Percentiles rank a stretch among this genome's conserved stretches.
Evolutionary conservation across 2,329 filamentous ascomycete species (phyloP).

Genomic region (Onygena corvina): DNA sequence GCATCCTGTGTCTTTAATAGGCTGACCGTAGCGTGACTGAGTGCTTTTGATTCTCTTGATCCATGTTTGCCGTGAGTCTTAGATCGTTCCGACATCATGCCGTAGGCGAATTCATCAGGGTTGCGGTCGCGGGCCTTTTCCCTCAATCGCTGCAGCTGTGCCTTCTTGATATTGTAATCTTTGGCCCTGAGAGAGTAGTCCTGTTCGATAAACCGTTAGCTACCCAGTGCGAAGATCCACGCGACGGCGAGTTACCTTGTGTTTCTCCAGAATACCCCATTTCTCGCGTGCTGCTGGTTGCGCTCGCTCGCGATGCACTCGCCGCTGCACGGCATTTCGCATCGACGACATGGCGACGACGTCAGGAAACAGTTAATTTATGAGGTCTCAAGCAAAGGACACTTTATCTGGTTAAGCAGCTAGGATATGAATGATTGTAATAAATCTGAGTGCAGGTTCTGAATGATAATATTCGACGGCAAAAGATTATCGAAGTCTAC

Average conservation of each 20-base stretch:
- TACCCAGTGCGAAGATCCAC: neutral
- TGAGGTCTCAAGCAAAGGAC: too few species aligned
- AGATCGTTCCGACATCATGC: conserved; percentile 46
- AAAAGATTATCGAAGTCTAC: too few species aligned
- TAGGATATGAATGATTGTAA: too few species aligned
- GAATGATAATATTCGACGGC: too few species aligned
- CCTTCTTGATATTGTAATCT: conserved; percentile 52
- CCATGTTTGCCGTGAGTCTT: conserved; percentile 34
- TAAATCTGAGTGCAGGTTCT: too few species aligned
- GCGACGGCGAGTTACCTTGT: conserved; percentile 51
- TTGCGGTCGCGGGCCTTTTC: conserved; percentile 51
- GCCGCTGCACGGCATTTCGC: conserved; percentile 57
- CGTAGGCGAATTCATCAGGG: conserved; percentile 55
- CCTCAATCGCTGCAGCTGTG: conserved; percentile 46
- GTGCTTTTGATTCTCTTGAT: conserved; percentile 35
- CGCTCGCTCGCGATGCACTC: conserved; percentile 78
- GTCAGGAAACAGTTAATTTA: too few species aligned
- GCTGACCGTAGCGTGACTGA: conserved; percentile 48
- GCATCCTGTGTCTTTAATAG: conserved; percentile 55
- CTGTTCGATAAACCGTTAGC: conserved; percentile 20
- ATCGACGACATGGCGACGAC: conserved; percentile 44
- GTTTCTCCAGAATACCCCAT: conserved; percentile 89
- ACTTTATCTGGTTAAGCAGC: too few species aligned
- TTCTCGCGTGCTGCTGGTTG: conserved; percentile 73
- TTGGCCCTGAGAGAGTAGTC: conserved; percentile 54